Conservation (phyloP, 306 rosid species). For the Corylus heterophylla region DNA sequence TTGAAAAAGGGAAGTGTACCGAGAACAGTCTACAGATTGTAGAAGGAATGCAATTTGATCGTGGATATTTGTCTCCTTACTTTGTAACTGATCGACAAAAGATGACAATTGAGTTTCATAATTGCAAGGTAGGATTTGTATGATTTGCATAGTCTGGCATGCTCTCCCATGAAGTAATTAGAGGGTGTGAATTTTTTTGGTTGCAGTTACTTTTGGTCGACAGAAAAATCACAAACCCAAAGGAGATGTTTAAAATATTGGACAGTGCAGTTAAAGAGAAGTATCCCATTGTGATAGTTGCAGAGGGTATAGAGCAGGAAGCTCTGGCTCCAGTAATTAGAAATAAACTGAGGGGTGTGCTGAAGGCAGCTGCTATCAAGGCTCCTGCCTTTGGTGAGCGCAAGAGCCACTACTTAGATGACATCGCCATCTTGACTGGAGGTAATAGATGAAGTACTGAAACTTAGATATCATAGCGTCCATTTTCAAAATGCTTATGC, state of each 20-base stretch:
- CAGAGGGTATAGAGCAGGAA: slow-evolving; percentile 81
- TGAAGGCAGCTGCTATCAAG: slow-evolving; percentile 83
- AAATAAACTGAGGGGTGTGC: slow-evolving; percentile 80
- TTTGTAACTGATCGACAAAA: slow-evolving; percentile 71
- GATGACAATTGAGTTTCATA: slow-evolving; percentile 71
- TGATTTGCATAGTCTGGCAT: slow-evolving; percentile 16
- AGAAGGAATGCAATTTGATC: slow-evolving; percentile 94
- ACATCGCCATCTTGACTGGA: slow-evolving; percentile 93
- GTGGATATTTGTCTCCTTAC: slow-evolving; percentile 82
- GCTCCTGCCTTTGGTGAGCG: slow-evolving; percentile 96
- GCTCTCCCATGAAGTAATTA: slow-evolving; percentile 36
- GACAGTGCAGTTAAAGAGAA: slow-evolving; percentile 79
- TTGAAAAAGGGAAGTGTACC: slow-evolving; percentile 65
- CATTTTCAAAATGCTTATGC: slow-evolving; percentile 5
- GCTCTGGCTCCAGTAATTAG: slow-evolving; percentile 87
- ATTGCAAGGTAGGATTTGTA: slow-evolving; percentile 71
- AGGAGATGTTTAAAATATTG: slow-evolving; percentile 76
- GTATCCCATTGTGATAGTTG: slow-evolving; percentile 75
- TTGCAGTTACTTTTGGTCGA: slow-evolving; percentile 89
- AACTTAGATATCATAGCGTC: slow-evolving; percentile 20
- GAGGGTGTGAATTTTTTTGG: slow-evolving; percentile 34
- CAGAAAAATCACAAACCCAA: slow-evolving; percentile 67
- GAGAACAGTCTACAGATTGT: slow-evolving; percentile 74
- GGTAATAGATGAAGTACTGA: slow-evolving; percentile 51
- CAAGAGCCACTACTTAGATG: slow-evolving; percentile 84